These are phyloP conservation scores for Oryza australiensis DNA, from an alignment of 176 grass and related monocot species.

Conservation along the genomic window DNA sequence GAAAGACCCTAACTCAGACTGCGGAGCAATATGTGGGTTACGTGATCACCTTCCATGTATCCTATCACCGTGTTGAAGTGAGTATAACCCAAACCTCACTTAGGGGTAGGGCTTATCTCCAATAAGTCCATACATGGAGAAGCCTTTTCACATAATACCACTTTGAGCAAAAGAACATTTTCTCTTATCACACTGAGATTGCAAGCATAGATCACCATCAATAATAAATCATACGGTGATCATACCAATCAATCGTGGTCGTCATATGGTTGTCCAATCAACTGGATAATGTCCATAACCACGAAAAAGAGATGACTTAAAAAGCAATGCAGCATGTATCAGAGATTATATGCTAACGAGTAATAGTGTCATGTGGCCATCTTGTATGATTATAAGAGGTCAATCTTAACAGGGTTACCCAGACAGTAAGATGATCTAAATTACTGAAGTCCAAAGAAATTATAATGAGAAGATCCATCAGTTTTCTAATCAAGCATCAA, in stretches of 20 bases:
- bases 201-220: background rate
- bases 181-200: background rate
- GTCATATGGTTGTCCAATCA: background rate
- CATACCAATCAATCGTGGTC: background rate
- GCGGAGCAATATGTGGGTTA: background rate
- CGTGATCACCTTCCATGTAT: background rate
- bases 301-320: background rate
- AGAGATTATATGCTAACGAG: constrained; percentile 3
- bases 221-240: background rate
- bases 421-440: background rate
- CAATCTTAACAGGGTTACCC: background rate
- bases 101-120: background rate
- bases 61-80: too few relatives aligned
- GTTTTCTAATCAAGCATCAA: background rate
- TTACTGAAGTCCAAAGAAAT: background rate
- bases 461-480: background rate
- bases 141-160: background rate
- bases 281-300: background rate
- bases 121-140: background rate
- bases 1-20: background rate
- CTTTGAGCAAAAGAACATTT: background rate
- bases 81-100: background rate
- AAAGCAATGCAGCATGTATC: background rate
- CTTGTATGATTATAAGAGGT: background rate
- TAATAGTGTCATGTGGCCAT: background rate